These are phyloP conservation scores for Russula sp. DNA, from an alignment of 768 basidiomycete genomes.

Conservation along the genomic window DNA sequence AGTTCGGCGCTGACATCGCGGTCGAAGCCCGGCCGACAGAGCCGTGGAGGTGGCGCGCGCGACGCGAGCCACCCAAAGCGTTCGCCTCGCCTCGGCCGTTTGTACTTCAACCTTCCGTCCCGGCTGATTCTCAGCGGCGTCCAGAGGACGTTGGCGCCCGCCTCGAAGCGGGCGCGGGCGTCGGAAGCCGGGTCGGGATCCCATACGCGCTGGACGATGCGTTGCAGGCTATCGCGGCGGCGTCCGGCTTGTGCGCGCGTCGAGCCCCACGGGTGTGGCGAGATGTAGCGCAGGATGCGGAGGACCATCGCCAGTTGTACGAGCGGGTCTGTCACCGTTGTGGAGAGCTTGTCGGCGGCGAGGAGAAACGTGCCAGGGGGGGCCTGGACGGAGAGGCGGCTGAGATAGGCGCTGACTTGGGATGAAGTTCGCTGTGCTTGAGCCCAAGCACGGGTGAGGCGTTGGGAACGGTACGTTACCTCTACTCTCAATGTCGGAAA, in stretches of 20 bases:
- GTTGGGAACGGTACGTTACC: constrained; percentile 2
- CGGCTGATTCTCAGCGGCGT: constrained; percentile 13
- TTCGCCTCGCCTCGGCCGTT: constrained; percentile 24
- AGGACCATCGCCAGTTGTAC: constrained; percentile 30
- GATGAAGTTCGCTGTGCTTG: background rate
- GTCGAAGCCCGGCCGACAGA: constrained; percentile 29
- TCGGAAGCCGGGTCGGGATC: constrained; percentile 26
- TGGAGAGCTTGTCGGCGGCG: constrained; percentile 13
- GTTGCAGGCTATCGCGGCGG: constrained; percentile 38
- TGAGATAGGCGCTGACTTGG: constrained; percentile 22
- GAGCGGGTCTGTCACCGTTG: constrained; percentile 18
- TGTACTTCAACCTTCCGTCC: constrained; percentile 5
- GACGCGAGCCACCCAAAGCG: constrained; percentile 55
- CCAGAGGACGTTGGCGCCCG: constrained; percentile 21
- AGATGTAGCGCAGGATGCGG: constrained; percentile 58
- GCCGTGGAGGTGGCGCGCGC: constrained; percentile 43
- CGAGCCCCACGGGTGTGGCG: constrained; percentile 74
- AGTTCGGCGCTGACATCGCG: constrained; percentile 36
- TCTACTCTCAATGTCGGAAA: constrained; percentile 19
- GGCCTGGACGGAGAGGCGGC: constrained; percentile 17
- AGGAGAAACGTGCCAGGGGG: constrained; percentile 32
- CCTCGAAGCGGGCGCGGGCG: constrained; percentile 26
- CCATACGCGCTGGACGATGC: constrained; percentile 49
- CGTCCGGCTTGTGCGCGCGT: constrained; percentile 55
- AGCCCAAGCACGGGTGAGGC: background rate